These are phyloP conservation scores for Solanum infundibuliforme DNA, from an alignment of 257 asterid species.

Conservation along the genomic window DNA sequence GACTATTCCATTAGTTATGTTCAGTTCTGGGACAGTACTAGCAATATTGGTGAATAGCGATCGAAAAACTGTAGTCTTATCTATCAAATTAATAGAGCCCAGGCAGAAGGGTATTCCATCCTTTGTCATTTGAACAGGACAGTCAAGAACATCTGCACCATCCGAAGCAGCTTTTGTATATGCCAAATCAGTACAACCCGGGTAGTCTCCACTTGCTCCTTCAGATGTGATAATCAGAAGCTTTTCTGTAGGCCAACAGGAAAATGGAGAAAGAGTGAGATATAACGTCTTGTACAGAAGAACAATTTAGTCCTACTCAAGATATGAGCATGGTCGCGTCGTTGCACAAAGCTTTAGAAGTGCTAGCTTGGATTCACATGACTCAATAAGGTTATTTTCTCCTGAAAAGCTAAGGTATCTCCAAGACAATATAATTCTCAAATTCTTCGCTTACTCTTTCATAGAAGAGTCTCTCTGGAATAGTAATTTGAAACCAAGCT, in stretches of 20 bases:
- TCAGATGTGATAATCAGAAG: conserved; percentile 45
- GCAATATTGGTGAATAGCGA: conserved; percentile 20
- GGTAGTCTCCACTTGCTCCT: conserved; percentile 80
- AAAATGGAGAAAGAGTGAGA: neutral
- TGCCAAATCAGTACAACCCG: conserved; percentile 72
- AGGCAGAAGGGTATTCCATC: conserved; percentile 64
- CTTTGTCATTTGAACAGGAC: conserved; percentile 64
- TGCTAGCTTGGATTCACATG: neutral
- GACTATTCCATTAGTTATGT: conserved; percentile 30
- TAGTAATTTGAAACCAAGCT: neutral
- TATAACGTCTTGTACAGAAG: neutral
- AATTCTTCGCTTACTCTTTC: neutral
- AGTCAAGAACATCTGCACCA: conserved; percentile 62
- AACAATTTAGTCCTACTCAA: neutral
- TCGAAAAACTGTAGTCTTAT: conserved; percentile 34
- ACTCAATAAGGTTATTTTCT: neutral
- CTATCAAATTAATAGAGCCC: conserved; percentile 59
- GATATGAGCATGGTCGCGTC: neutral
- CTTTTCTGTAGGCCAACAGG: conserved; percentile 4
- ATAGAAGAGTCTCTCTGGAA: neutral
- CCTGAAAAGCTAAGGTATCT: neutral
- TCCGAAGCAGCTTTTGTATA: conserved; percentile 56
- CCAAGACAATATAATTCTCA: neutral
- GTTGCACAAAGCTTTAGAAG: neutral
- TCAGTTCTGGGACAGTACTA: conserved; percentile 38